Base-by-base conservation (phyloP, 75 land plant species). In the Adiantum capillusveneris region DNA sequence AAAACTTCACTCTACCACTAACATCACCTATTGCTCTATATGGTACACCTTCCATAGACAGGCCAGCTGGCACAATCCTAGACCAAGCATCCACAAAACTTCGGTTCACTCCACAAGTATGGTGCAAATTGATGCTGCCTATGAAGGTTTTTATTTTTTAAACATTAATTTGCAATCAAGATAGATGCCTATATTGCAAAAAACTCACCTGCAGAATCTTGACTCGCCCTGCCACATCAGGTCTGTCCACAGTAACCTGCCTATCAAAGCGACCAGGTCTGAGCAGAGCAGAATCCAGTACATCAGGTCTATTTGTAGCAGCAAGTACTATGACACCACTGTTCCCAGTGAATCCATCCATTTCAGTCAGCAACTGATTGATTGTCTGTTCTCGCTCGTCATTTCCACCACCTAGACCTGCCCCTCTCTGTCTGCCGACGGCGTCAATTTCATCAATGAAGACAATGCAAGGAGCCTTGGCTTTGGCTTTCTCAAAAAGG, bases 391-490 rank as follows among this genome's bases (percentile, higher is more conserved):
- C 99, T 51, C 99, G 78, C 79, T 95, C 99, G 62, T 95, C 99
- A 68, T 95, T 95, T 13, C 99, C 99, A 34, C 99, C 99, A 0
- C 99, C 99, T 26, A 95, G 69, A n/a, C 99, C 99, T 0, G 99
- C 99, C 19, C 99, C 99, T 59, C 96, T 67, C 73, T 90, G 96
- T 75, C 96, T 81, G 25, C 99, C 99, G 36, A 95, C 96, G 5
- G 96, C 96, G 80, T 95, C 96, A 74, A 95, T 90, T 62, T 95
- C 99, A 65, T 95, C 99, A 58, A 95, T 95, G 57, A 95, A 95
- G 56, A 95, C 97, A 65, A 95, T 95, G 78, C 99, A 95, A 0
- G 99, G 99, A 1, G 99, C 99, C 66, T 95, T 95, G 0, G 91
- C 70, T 73, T 95, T 95, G 2, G 99, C 99, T 80, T 95, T 95